Percentiles rank a stretch among this genome's conserved stretches.
phyloP scores from a whole-genome alignment of 2,329 filamentous ascomycete genomes.

The Phialophora verrucosa region DNA sequence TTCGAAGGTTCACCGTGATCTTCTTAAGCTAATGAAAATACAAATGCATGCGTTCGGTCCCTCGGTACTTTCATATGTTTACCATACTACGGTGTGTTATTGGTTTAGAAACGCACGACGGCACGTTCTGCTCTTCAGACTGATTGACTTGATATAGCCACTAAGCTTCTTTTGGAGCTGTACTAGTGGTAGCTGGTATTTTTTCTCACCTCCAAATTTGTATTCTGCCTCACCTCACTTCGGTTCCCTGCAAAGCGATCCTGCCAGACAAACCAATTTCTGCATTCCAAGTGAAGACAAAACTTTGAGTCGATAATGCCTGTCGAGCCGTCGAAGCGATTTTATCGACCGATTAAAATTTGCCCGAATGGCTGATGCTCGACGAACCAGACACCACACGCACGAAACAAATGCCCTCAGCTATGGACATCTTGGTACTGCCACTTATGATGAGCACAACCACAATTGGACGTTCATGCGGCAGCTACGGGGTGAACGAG shows the following conservation, averaged over 20 bases:
- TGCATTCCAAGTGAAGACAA: neutral
- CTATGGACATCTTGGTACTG: slow-evolving; percentile 37
- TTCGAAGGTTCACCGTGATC: no score
- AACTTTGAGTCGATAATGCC: slow-evolving; percentile 21
- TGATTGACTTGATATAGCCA: neutral
- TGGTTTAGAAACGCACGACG: no score
- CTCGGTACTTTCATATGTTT: no score
- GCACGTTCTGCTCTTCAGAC: neutral
- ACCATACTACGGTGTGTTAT: no score
- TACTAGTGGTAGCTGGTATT: no score
- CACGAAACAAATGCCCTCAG: slow-evolving; percentile 35
- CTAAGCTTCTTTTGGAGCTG: no score
- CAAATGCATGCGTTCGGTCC: no score
- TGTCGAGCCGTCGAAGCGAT: slow-evolving; percentile 9
- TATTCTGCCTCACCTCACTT: neutral
- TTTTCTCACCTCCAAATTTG: neutral
- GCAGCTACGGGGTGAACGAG: slow-evolving; percentile 1
- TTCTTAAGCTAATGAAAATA: no score
- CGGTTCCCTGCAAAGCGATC: neutral
- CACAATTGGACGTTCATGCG: slow-evolving; percentile 35
- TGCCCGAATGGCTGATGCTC: slow-evolving; percentile 34
- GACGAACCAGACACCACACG: slow-evolving; percentile 25
- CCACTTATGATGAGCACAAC: slow-evolving; percentile 29
- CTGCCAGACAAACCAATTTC: neutral
- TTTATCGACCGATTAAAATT: slow-evolving; percentile 6